These are phyloP conservation scores for Zopfochytrium polystomum DNA, from an alignment of 371 early-diverging fungal species.

Conservation along the genomic window DNA sequence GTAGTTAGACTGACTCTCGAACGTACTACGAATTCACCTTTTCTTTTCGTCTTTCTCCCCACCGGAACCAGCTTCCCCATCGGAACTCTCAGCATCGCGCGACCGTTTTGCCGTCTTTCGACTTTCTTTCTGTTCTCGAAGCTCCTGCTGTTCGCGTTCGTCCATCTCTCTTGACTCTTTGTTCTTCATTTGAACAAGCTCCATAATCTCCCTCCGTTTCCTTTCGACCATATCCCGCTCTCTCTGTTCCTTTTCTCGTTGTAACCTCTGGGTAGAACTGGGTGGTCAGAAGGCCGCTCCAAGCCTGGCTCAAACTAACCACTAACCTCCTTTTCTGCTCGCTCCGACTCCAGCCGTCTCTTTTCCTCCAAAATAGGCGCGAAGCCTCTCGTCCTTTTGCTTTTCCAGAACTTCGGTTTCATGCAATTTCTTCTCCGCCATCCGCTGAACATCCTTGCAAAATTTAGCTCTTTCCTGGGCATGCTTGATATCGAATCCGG, in stretches of 20 bases:
- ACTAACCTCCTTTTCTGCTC: slow-evolving; percentile 49
- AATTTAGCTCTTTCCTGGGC: slow-evolving; percentile 39
- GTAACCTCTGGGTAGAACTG: neutral
- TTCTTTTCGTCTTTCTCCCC: slow-evolving; percentile 30
- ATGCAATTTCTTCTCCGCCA: slow-evolving; percentile 45
- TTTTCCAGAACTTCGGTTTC: slow-evolving; percentile 43
- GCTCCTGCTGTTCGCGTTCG: slow-evolving; percentile 42
- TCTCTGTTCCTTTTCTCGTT: neutral
- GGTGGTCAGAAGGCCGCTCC: neutral
- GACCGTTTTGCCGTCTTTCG: slow-evolving; percentile 32
- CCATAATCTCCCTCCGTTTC: slow-evolving; percentile 45
- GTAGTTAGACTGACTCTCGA: neutral
- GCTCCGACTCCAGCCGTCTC: slow-evolving; percentile 13
- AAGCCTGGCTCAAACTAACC: slow-evolving; percentile 64
- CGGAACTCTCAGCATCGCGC: slow-evolving; percentile 41
- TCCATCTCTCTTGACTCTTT: slow-evolving; percentile 44
- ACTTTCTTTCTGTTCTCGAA: slow-evolving; percentile 34
- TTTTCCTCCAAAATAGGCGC: slow-evolving; percentile 29
- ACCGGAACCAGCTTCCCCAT: slow-evolving; percentile 27
- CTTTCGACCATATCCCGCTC: neutral
- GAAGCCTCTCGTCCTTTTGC: slow-evolving; percentile 32
- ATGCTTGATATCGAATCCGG: slow-evolving; percentile 40
- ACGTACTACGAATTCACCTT: neutral
- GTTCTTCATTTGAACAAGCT: slow-evolving; percentile 40
- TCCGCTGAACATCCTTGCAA: slow-evolving; percentile 38